Percentiles rank a stretch among this genome's conserved stretches.
These are phyloP conservation scores for Protea cynaroides DNA, from an alignment of 164 flowering plant species.

Conservation along the genomic window DNA sequence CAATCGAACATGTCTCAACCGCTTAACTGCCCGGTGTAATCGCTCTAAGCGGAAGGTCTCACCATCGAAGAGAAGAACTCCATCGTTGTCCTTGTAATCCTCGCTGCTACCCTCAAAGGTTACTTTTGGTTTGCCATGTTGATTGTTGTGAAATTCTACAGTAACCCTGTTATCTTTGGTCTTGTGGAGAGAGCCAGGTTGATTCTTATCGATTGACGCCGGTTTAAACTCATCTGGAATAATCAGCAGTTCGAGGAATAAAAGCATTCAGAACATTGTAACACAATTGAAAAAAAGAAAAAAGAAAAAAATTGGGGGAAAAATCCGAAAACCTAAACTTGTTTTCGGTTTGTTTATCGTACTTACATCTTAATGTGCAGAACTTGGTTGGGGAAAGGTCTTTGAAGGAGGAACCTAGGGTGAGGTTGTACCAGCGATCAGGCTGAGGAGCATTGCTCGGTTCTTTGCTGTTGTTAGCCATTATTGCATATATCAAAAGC, in stretches of 20 bases:
- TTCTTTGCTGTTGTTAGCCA: constrained; percentile 56
- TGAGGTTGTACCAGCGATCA: constrained; percentile 74
- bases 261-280: neutral
- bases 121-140: constrained; percentile 75
- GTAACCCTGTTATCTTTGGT: constrained; percentile 73
- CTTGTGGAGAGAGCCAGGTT: constrained; percentile 69
- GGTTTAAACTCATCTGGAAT: constrained; percentile 71
- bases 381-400: constrained; percentile 61
- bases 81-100: constrained; percentile 84
- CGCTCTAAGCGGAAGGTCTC: constrained; percentile 69
- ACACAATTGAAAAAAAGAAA: neutral
- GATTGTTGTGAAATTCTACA: constrained; percentile 77
- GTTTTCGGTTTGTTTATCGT: neutral
- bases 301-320: no score
- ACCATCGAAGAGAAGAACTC: constrained; percentile 85
- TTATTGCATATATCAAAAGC: constrained; percentile 3
- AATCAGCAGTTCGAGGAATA: neutral
- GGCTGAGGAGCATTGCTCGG: constrained; percentile 62
- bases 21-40: constrained; percentile 84
- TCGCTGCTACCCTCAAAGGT: constrained; percentile 76
- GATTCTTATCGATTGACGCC: constrained; percentile 81
- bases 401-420: constrained; percentile 74
- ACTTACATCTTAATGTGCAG: constrained; percentile 81
- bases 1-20: constrained; percentile 55
- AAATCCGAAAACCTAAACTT: no score